Conservation (phyloP, 163 green algal genomes). For the Chloromonas sp. region DNA sequence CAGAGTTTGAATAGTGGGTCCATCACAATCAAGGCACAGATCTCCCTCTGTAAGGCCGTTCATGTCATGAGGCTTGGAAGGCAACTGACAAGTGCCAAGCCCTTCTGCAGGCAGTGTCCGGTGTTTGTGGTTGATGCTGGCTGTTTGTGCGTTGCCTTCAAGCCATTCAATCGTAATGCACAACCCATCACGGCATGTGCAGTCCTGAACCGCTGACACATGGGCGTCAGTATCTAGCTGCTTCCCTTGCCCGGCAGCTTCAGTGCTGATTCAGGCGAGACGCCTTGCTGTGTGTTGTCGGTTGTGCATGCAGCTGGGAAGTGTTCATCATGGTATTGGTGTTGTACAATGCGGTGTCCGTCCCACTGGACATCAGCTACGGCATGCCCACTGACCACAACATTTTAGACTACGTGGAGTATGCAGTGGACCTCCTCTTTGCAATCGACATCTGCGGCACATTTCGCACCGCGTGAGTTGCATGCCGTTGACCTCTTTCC, state of each 20-base stretch:
- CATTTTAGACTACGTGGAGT: slow-evolving; percentile 18
- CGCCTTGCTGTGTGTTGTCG: no score
- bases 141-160: no score
- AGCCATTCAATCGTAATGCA: no score
- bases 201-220: no score
- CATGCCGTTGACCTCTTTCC: not conserved
- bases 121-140: no score
- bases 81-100: not conserved
- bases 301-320: slow-evolving; percentile 34
- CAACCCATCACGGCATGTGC: no score
- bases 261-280: no score
- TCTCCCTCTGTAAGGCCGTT: not conserved
- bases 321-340: slow-evolving; percentile 49
- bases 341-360: slow-evolving; percentile 44
- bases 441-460: slow-evolving; percentile 45
- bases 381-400: slow-evolving; percentile 8
- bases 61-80: not conserved
- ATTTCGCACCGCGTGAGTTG: slow-evolving; percentile 48
- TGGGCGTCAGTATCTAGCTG: no score
- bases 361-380: slow-evolving; percentile 42
- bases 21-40: not conserved
- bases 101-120: no score
- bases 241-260: no score
- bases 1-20: not conserved
- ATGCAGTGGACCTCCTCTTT: slow-evolving; percentile 37